Evolutionary conservation across 257 asterid genomes (phyloP), one percentile per base, ranked within the genome.

Genomic region (Coffea eugenioides): DNA sequence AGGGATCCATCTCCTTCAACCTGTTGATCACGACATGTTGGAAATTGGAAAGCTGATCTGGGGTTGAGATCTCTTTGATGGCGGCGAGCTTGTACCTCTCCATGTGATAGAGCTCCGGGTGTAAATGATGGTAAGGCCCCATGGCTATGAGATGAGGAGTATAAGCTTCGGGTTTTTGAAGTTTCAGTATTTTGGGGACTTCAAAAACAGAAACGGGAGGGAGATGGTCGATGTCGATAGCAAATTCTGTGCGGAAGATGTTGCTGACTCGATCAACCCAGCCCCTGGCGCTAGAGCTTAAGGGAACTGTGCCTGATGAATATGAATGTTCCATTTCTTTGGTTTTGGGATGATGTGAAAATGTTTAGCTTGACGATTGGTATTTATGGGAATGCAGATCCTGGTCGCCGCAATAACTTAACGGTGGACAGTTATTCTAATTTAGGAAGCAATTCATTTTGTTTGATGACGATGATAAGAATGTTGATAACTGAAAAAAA

Each of bases 71-170:
- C 20, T 66, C 49, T 68, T 77, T 79, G 45, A 82, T 78, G 12
- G 87, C 89, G 1, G 87, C 77, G 13, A 90, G 86, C 73, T 90
- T 90, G 75, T 80, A 56, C 75, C 88, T 82, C 78, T 88, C 90
- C 88, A 84, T 82, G 2, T 45, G 86, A 77, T 83, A 84, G 36
- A 88, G 74, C 11, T 86, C 90, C n/a, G 88, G 90, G 14, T 88
- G 74, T 1, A 87, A 64, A 66, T 87, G 91, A 65, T 88, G 93
- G 74, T 86, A 90, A 0, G 92, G 92, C 21, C 93, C 92, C 23
- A 90, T 76, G 2, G 88, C 88, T 1, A 88, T 25, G 13, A 65
- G 65, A 43, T 80, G 90, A 57, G 92, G 93, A 18, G 80, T 16
- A 71, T 86, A 90, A 8, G 86, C 88, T 68, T 90, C 88, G 73